Evolutionary conservation across 306 rosid species (phyloP).

Genomic region (Quercus alba): DNA sequence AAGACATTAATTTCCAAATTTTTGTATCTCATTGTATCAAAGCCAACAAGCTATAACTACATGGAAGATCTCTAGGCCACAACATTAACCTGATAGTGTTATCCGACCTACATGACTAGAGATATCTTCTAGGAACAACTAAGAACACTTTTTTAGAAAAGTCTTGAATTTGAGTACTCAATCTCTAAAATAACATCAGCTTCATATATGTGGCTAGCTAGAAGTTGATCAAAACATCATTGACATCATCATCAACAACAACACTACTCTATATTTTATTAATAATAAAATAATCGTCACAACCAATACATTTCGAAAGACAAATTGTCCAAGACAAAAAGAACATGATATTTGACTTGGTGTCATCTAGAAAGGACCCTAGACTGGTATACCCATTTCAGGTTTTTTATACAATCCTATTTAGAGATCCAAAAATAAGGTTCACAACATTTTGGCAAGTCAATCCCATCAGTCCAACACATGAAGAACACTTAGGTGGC

Average conservation of each 20-base stretch:
- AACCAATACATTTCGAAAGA: not conserved
- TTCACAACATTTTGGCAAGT: not conserved
- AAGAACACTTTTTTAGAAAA: not conserved
- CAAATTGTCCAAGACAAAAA: not conserved
- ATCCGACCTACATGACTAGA: not conserved
- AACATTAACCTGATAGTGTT: not conserved
- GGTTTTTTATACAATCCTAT: not conserved
- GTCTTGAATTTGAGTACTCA: not conserved
- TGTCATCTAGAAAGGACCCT: not conserved
- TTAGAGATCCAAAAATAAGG: not conserved
- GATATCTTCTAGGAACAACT: not conserved
- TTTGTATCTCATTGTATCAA: slow-evolving; percentile 12
- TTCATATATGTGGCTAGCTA: not conserved
- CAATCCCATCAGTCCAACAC: not conserved
- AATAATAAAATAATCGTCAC: not conserved
- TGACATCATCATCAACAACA: not conserved
- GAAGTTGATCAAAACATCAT: not conserved
- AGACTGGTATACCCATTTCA: not conserved
- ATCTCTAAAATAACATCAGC: not conserved
- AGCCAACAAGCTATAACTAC: slow-evolving; percentile 15
- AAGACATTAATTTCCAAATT: slow-evolving; percentile 21
- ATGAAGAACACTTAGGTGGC: not conserved
- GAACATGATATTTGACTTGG: not conserved
- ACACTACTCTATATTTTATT: not conserved
- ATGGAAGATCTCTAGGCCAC: slow-evolving; percentile 6